A percentile compares a stretch with the other conserved stretches of the same genome.
phyloP scores from a whole-genome alignment of 768 basidiomycete species.

The Dacryopinax primogenitus region DNA sequence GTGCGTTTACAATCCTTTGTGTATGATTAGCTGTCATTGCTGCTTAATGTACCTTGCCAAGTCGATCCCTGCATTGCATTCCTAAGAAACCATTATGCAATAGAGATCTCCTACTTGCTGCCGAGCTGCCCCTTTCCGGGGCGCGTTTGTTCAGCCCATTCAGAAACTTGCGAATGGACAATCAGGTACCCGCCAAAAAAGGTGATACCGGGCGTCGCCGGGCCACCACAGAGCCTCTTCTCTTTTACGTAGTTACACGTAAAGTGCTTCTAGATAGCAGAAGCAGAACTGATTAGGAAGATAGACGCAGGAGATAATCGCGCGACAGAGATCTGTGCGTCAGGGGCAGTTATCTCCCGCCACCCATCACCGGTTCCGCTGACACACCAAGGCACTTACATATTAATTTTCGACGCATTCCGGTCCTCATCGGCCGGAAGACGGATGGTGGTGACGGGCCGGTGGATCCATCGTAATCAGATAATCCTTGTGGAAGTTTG shows the following conservation, averaged over 20 bases:
- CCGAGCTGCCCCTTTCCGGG: no score
- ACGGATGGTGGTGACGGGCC: neutral
- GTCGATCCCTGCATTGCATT: no score
- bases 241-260: no score
- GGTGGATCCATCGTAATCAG: conserved; percentile 3
- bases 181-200: no score
- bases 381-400: neutral
- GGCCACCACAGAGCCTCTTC: no score
- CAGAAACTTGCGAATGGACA: no score
- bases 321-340: neutral
- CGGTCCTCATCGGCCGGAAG: neutral
- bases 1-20: no score
- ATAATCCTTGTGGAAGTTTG: neutral
- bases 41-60: neutral
- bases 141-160: no score
- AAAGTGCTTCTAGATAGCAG: neutral
- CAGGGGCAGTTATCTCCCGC: neutral
- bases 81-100: no score
- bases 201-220: no score
- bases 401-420: neutral
- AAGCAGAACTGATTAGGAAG: neutral
- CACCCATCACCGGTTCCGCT: neutral
- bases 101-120: no score
- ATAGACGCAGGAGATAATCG: conserved; percentile 9
- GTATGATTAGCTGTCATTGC: no score